These are phyloP conservation scores for Psilocybe cyanescens DNA, from an alignment of 768 basidiomycete species.

Conservation along the genomic window DNA sequence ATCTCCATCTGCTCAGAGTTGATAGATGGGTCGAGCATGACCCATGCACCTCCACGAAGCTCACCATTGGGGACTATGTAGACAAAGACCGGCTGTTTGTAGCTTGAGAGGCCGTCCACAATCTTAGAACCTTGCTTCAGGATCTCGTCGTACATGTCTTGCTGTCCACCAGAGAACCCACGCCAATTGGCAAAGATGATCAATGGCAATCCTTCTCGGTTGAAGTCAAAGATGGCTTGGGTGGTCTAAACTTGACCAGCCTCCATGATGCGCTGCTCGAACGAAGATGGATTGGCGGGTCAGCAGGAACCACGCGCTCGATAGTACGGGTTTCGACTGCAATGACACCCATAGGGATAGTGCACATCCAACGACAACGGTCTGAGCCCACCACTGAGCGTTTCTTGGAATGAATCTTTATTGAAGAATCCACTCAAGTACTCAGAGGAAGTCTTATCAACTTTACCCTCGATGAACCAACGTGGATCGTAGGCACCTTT, in stretches of 20 bases:
- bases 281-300: conserved; percentile 97
- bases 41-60: conserved; percentile 98
- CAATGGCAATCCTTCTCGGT: conserved; percentile 93
- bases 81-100: conserved; percentile 97
- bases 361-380: conserved; percentile 95
- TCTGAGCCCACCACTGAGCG: conserved; percentile 99
- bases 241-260: conserved; percentile 99
- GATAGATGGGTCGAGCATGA: conserved; percentile 97
- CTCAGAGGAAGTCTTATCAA: conserved; percentile 75
- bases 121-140: conserved; percentile 98
- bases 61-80: conserved; percentile 99
- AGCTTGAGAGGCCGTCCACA: conserved; percentile 95
- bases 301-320: conserved; percentile 95
- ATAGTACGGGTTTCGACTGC: conserved; percentile 98
- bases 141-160: conserved; percentile 98
- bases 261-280: conserved; percentile 98
- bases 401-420: conserved; percentile 97
- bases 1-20: conserved; percentile 98
- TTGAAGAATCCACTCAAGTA: conserved; percentile 96
- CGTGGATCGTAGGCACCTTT: conserved; percentile 96
- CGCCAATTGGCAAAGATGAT: conserved; percentile 99
- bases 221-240: conserved; percentile 98
- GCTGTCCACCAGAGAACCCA: conserved; percentile 99
- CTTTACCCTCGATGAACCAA: conserved; percentile 97
- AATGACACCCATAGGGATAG: conserved; percentile 96